Evolutionary conservation across 345 rosid species (phyloP).

Genomic region (Bruguiera parviflora): DNA sequence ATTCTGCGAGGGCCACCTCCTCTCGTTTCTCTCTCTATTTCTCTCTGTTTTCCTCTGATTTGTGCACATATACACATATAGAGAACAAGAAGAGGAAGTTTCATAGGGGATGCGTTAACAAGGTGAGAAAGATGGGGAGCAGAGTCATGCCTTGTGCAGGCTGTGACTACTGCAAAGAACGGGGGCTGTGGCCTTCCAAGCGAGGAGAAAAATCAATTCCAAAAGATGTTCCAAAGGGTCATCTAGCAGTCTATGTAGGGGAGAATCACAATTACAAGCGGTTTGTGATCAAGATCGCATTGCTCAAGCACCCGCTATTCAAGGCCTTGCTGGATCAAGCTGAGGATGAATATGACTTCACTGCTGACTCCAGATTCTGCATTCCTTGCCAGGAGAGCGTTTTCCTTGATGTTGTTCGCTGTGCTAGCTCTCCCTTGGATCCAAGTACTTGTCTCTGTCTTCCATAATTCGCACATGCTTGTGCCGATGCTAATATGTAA

Average conservation of each 20-base stretch:
- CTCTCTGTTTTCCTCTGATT: neutral
- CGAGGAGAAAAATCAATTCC: conserved; percentile 51
- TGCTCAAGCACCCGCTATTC: conserved; percentile 76
- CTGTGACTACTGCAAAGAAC: conserved; percentile 42
- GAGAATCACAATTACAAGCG: conserved; percentile 44
- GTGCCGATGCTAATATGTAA: conserved; percentile 30
- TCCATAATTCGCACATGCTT: conserved; percentile 19
- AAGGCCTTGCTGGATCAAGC: conserved; percentile 73
- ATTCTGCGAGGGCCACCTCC: neutral
- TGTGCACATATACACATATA: neutral
- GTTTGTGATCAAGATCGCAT: conserved; percentile 61
- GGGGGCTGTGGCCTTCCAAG: conserved; percentile 43
- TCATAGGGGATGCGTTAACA: conserved; percentile 41
- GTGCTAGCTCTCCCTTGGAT: conserved; percentile 45
- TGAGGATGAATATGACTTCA: conserved; percentile 62
- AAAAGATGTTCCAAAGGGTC: conserved; percentile 81
- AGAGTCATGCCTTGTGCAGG: conserved; percentile 43
- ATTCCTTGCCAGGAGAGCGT: conserved; percentile 74
- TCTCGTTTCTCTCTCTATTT: conserved; percentile 5
- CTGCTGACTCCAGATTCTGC: conserved; percentile 56
- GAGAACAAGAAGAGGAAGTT: conserved; percentile 43
- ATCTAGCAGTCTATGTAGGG: conserved; percentile 77
- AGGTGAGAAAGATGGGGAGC: conserved; percentile 51
- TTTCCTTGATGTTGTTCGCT: conserved; percentile 66
- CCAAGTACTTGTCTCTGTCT: conserved; percentile 36